A percentile compares a stretch with the other conserved stretches of the same genome.
These are phyloP conservation scores for Yueomyces sp. DNA, from an alignment of 805 yeast species.

Conservation along the genomic window DNA sequence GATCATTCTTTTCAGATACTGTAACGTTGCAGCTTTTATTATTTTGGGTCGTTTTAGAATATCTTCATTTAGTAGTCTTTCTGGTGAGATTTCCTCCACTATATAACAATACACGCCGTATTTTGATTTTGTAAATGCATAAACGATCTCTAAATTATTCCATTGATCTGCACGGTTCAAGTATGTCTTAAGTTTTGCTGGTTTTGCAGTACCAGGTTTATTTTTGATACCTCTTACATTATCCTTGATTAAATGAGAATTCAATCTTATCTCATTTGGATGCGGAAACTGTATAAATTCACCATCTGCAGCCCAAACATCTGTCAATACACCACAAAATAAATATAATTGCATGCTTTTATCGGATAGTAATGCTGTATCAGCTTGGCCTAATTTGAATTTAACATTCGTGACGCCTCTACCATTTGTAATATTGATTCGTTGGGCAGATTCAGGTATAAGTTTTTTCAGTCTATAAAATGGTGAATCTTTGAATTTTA, in stretches of 20 bases:
- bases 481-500: constrained; percentile 37
- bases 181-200: constrained; percentile 59
- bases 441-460: constrained; percentile 34
- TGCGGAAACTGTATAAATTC: constrained; percentile 48
- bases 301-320: constrained; percentile 3
- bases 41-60: constrained; percentile 40
- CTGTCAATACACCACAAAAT: constrained; percentile 34
- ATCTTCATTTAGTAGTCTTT: constrained; percentile 25
- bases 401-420: constrained; percentile 32
- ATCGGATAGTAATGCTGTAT: constrained; percentile 25
- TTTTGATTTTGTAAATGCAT: constrained; percentile 41
- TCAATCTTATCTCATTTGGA: constrained; percentile 55
- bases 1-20: constrained; percentile 28
- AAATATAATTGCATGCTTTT: constrained; percentile 32
- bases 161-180: constrained; percentile 18
- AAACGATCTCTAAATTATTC: constrained; percentile 39
- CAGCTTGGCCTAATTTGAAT: constrained; percentile 33
- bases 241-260: constrained; percentile 35
- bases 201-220: constrained; percentile 64
- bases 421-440: constrained; percentile 23
- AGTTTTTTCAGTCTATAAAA: constrained; percentile 38
- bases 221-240: constrained; percentile 66
- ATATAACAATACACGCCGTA: constrained; percentile 44
- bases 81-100: constrained; percentile 35
- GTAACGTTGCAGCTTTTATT: constrained; percentile 34